Conservation (phyloP, 352 stramenopile species). For the Phytophthora fragariae region DNA sequence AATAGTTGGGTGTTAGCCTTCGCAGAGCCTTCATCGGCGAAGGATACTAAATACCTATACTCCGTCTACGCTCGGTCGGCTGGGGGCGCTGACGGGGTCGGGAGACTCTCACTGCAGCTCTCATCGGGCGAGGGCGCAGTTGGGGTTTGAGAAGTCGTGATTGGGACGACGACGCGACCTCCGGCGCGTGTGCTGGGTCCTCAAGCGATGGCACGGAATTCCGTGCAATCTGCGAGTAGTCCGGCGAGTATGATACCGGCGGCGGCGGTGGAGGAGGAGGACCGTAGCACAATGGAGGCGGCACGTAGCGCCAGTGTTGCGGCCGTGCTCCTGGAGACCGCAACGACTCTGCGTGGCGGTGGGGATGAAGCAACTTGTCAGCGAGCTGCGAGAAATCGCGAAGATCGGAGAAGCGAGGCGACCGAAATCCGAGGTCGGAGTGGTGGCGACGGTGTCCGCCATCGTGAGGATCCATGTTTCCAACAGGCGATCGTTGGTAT, state of each 20-base stretch:
- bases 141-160: neutral
- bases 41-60: too few species aligned
- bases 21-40: too few species aligned
- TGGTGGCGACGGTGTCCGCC: neutral
- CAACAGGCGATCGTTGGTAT: too few species aligned
- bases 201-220: neutral
- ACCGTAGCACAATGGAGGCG: constrained; percentile 7
- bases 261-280: constrained; percentile 9
- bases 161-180: neutral
- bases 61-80: neutral
- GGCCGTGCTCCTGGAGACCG: neutral
- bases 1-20: too few species aligned
- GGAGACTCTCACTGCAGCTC: neutral
- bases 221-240: constrained; percentile 4
- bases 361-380: constrained; percentile 7
- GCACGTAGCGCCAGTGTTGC: constrained; percentile 7
- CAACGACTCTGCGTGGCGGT: neutral
- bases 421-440: constrained; percentile 7
- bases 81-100: constrained; percentile 9
- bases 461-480: neutral
- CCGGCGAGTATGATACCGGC: neutral
- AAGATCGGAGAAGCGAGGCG: constrained; percentile 3
- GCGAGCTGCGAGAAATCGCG: neutral
- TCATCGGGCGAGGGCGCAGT: constrained; percentile 1
- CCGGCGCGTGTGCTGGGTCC: neutral